Evolutionary conservation across 371 early-diverging fungal genomes (phyloP).

Genomic region (Mycotypha africana): DNA sequence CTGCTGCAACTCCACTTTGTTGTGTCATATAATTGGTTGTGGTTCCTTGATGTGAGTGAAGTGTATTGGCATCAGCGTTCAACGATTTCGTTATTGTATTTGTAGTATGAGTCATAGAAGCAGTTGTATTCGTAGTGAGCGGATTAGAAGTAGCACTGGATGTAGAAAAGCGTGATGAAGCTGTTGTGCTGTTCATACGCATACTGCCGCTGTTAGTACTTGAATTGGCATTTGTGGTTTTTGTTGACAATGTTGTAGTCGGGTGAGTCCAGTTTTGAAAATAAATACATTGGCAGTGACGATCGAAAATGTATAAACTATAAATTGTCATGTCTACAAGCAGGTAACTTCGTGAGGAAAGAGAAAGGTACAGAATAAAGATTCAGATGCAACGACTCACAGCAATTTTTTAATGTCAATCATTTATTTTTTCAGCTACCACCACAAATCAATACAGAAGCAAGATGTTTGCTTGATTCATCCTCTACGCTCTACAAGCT

Average conservation of each 20-base stretch:
- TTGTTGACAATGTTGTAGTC: constrained; percentile 13
- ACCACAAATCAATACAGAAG: no score
- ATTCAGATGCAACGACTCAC: no score
- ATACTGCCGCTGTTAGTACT: constrained; percentile 13
- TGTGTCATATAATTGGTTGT: constrained; percentile 24
- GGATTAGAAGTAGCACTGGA: constrained; percentile 34
- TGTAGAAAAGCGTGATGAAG: constrained; percentile 30
- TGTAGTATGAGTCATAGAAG: no score
- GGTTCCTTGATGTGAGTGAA: background rate
- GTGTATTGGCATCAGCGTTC: constrained; percentile 21
- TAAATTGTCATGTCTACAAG: constrained; percentile 65
- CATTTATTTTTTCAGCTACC: no score
- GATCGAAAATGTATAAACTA: constrained; percentile 89
- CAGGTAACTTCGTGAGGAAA: no score
- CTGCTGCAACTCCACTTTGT: constrained; percentile 41
- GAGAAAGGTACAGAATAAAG: no score
- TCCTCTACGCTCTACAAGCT: no score
- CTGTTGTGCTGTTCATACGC: no score
- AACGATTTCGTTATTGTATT: no score
- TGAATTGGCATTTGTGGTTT: constrained; percentile 11
- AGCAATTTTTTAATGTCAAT: no score
- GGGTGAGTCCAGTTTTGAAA: constrained; percentile 68
- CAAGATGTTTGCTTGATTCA: no score
- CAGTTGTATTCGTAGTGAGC: no score
- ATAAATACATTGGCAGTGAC: constrained; percentile 87